Evolutionary conservation across 768 basidiomycete species (phyloP), one percentile per base, ranked within the genome.

Genomic region (Tulasnella sp.): DNA sequence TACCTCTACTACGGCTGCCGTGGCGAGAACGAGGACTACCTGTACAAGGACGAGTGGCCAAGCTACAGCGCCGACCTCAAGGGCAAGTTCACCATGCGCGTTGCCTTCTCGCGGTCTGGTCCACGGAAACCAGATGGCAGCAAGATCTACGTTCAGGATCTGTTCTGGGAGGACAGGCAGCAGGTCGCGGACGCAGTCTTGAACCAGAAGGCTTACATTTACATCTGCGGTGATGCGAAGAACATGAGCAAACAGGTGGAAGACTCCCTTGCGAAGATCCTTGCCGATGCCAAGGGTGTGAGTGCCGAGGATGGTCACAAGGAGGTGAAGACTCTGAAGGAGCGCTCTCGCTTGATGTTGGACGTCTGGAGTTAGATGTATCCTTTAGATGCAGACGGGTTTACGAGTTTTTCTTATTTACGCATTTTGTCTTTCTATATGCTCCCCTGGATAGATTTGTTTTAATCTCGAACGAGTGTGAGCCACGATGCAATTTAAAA

Each of bases 61-160:
- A 85, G 90, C 82, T 98, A 98, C 85, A 84, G 85, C 69, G 89
- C 90, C 78, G 96, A 96, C 83, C 90, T 99, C 74, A 90, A 91
- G 81, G 96, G 94, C 82, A 98, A 98, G 84, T 95, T 99, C 87
- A 87, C 88, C 79, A 88, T 99, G 86, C 92, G 93, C 83, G 88
- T 87, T 80, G 95, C 98, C 5, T 95, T 98, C 87, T 98, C 96
- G 57, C 92, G 95, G 74, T 92, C 96, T 81, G 86, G 87, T 77
- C 90, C 90, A n/a, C 79, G 82, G 29, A 94, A 92, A 84, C 89
- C 93, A 6, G 95, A 96, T 81, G 93, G 95, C 35, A 87, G 92
- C 87, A 99, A 99, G 88, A 94, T 97, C 82, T 99, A 99, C 85
- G 98, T 99, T n/a, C 98, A 99, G 85, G 95, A 99, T 85, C 86